Conservation (phyloP, 1,284 basidiomycete genomes). For the Butyriboletus appendiculatus region DNA sequence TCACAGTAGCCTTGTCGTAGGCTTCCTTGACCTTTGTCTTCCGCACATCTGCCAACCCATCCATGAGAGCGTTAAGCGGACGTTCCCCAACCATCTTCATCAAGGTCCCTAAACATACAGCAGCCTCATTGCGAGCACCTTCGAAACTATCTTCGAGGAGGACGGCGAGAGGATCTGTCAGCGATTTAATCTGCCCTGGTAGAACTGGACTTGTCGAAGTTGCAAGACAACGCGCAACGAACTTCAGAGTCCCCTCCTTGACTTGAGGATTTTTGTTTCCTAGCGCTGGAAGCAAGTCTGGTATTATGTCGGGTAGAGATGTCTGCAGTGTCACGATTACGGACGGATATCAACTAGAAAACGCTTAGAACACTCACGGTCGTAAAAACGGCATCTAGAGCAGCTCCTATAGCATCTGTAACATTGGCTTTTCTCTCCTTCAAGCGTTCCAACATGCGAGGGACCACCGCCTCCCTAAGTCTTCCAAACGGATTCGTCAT, state of each 20-base stretch:
- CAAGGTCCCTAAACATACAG: slow-evolving; percentile 84
- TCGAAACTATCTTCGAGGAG: slow-evolving; percentile 90
- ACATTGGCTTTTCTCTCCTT: slow-evolving; percentile 95
- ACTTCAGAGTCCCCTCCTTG: slow-evolving; percentile 92
- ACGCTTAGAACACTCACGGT: slow-evolving; percentile 56
- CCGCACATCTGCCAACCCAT: slow-evolving; percentile 85
- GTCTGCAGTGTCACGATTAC: slow-evolving; percentile 51
- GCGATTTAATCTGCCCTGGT: slow-evolving; percentile 78
- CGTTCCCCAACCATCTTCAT: slow-evolving; percentile 99
- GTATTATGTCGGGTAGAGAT: slow-evolving; percentile 79
- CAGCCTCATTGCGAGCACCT: slow-evolving; percentile 90
- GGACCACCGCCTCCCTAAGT: slow-evolving; percentile 75
- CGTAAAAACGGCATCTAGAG: slow-evolving; percentile 88
- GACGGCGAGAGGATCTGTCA: slow-evolving; percentile 77
- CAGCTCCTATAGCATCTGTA: slow-evolving; percentile 85
- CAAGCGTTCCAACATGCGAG: slow-evolving; percentile 84
- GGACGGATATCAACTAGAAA: neutral
- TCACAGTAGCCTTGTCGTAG: slow-evolving; percentile 85
- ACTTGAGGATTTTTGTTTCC: slow-evolving; percentile 97
- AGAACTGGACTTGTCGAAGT: slow-evolving; percentile 69
- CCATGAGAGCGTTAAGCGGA: slow-evolving; percentile 86
- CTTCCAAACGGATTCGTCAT: slow-evolving; percentile 75
- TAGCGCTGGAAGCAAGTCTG: slow-evolving; percentile 79
- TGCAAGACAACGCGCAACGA: slow-evolving; percentile 80
- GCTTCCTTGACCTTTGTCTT: slow-evolving; percentile 96